These are phyloP conservation scores for Populus hybrid DNA, from an alignment of 441 rosid species.

Conservation along the genomic window DNA sequence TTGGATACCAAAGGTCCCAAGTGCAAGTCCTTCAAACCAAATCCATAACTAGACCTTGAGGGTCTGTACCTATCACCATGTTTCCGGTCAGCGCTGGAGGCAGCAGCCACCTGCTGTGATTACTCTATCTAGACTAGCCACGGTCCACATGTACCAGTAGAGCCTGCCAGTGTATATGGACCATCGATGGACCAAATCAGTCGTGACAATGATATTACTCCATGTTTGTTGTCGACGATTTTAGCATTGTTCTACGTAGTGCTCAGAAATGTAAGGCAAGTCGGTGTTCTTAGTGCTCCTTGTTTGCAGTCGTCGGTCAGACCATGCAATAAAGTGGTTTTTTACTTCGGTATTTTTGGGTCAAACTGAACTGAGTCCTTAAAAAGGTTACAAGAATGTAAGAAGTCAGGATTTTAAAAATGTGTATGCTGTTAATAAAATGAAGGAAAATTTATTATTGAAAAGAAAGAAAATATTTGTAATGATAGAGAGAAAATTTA, in stretches of 20 bases:
- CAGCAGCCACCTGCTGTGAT: no score
- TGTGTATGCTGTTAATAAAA: no score
- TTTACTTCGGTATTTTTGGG: no score
- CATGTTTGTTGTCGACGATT: neutral
- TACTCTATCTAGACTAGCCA: neutral
- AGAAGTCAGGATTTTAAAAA: no score
- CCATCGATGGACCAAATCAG: neutral
- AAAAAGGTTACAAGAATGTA: no score
- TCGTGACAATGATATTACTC: neutral
- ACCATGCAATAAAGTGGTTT: neutral
- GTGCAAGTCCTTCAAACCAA: neutral
- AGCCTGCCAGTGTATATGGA: neutral
- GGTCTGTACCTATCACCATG: neutral
- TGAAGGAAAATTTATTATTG: no score
- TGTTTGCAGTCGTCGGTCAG: neutral
- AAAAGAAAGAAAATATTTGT: no score
- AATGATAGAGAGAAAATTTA: no score
- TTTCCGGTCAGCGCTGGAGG: neutral
- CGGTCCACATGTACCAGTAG: neutral
- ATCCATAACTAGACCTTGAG: neutral
- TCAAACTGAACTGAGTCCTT: no score
- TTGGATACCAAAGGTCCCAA: neutral
- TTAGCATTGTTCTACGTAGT: neutral
- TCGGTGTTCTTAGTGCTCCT: neutral
- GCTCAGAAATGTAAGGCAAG: no score